Evolutionary conservation across 2,329 filamentous ascomycete genomes (phyloP), one percentile per base, ranked within the genome.

Genomic region (Ascochyta rabiei): DNA sequence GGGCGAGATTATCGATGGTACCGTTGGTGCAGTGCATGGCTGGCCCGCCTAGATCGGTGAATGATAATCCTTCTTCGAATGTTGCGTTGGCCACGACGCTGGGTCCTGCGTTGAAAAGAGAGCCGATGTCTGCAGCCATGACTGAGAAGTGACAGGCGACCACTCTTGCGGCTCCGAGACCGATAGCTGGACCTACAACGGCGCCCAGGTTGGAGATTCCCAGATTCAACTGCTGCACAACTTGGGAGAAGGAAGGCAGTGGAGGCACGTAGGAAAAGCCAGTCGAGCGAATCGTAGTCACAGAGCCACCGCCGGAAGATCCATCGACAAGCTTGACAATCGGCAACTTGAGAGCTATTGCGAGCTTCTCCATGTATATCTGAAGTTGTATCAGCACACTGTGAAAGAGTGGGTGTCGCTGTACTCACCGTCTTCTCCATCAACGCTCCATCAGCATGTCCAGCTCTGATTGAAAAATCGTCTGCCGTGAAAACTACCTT

Each of bases 291-390:
- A 87, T 87, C 0, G 80, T 84, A 0, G 84, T 86, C 1, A 88
- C 84, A 13, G 81, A 84, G 0, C 86, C 85, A 24, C 86, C 85
- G 1, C 86, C 86, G 0, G 82, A 86, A 19, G 81, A 84, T 0
- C 86, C 86, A 70, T 88, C 86, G 1, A 87, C 84, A 6, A 88
- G 76, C 63, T 88, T 88, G 5, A 88, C 70, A 38, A 87, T 84
- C 0, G 86, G 86, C 5, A 87, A 47, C 37, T 82, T 80, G 52
- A 86, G 62, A 6, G 81, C 77, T 34, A 88, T 71, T 0, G 84
- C 83, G 24, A 88, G 68, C 63, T 86, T 86, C 71, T 88, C 86
- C 66, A 85, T 79, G 62, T 87, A 86, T 19, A 85, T 70, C 72
- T 75, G 35, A 8, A 21, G 0, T 2, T 3, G 5, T 3, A 28